Conservation (phyloP, 1,139 yeast species). For the Yamadazyma aaseri region DNA sequence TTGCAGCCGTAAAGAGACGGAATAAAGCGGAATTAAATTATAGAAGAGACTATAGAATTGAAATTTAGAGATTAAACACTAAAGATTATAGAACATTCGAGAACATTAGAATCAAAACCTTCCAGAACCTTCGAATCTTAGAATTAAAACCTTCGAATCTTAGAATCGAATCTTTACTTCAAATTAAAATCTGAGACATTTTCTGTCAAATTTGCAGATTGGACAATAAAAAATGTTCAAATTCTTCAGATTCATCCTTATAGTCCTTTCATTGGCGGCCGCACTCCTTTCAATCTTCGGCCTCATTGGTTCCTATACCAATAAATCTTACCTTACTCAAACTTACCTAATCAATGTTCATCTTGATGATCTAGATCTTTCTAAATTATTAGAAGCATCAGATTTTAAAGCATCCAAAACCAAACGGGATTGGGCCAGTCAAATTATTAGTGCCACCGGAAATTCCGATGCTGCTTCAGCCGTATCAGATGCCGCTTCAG, state of each 20-base stretch:
- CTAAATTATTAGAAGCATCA: constrained; percentile 25
- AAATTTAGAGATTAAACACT: no score
- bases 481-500: constrained; percentile 9
- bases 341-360: constrained; percentile 41
- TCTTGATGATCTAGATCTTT: constrained; percentile 31
- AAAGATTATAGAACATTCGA: no score
- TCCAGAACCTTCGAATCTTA: no score
- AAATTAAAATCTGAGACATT: no score
- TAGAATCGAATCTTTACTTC: no score
- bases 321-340: constrained; percentile 32
- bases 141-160: no score
- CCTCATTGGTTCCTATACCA: constrained; percentile 41
- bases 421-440: constrained; percentile 17
- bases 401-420: constrained; percentile 8
- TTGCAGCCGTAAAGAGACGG: no score
- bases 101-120: no score
- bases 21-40: no score
- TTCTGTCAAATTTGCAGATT: neutral
- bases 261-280: constrained; percentile 35
- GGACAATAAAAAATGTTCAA: constrained; percentile 23
- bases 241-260: constrained; percentile 33
- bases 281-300: constrained; percentile 39
- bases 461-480: constrained; percentile 7
- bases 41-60: no score
- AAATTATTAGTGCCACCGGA: constrained; percentile 16